Base-by-base conservation (phyloP, 768 basidiomycete genomes). In the Lentinula edodes region DNA sequence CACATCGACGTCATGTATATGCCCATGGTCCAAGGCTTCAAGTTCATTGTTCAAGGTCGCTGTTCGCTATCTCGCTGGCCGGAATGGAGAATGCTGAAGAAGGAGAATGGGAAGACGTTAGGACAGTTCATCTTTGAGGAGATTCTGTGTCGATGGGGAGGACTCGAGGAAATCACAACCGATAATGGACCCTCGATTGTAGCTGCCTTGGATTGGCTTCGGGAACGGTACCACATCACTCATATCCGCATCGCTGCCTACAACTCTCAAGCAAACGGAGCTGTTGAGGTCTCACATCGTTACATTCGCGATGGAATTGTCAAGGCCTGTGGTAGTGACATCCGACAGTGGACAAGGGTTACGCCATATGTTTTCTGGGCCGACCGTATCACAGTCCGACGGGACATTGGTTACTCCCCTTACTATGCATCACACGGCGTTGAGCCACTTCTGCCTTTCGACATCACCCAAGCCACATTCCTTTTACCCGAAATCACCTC, bases 211-310 rank as follows among this genome's bases (percentile, higher is more conserved):
- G 62, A 63, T 2, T 60, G 52, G 35, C 51, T 71, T 1, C 80
- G 23, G 43, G 61, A 28, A 28, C 3, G 28, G 28, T 28, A 28
- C 28, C 28, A 28, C 28, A 28, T 28, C 28, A 28, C 28, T 1
- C 73, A 79, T 52, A 80, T 80, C 7, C 46, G 65, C 0, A 81
- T 81, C 16, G 75, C 72, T 0, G 66, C 71, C 0, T 81, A 80
- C 65, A 81, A 81, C 63, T 79, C 76, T 0, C 65, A 67, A 7
- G 73, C 75, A 0, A 77, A 79, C 28, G 71, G 77, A 0, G 63
- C 73, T 1, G 67, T 78, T 3, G 74, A 80, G 43, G 57, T 65
- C n/a, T 10, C 50, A 28, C 75, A 75, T 58, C 68, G 45, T 12
- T 66, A 68, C 55, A 66, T 76, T 0, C 62, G 72, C 0, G 69